Base-by-base conservation (phyloP, 2,329 filamentous ascomycete genomes). In the Xylariaceae sp. region DNA sequence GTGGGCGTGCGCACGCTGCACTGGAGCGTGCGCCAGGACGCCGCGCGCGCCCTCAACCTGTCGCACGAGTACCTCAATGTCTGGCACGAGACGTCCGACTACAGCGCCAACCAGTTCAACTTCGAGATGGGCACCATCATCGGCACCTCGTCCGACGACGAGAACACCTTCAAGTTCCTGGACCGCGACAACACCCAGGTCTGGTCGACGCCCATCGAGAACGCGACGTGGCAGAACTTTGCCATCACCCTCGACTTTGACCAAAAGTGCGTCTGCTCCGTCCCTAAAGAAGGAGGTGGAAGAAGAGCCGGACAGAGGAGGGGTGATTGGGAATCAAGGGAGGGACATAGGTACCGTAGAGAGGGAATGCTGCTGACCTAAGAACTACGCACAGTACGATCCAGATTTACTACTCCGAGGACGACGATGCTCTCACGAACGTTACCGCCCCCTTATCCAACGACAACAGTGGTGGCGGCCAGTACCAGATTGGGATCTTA, bases 181-280 rank as follows among this genome's bases (percentile, higher is more conserved):
- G 53, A 62, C 47, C 55, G 62, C 1, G 41, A 57, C 34, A 60
- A 58, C 49, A 50, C 48, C 29, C 46, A 59, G 47, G 49, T 65
- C 24, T 65, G 59, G 58, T 58, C 55, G 17, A 61, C 58, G 10
- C 51, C 58, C 5, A 53, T 75, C 28, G 62, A 67, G 25, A 45
- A 53, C 18, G 57, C 52, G 21, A 59, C 60, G 13, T 78, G 73
- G 73, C 73, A 79, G 51, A 78, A 78, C 55, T 78, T 77, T 59
- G 75, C 70, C 14, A 46, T 76, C 23, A 70, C 64, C 8, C 53
- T 77, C 13, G 67, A 78, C 48, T 77, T 71, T 43, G 51, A 51
- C 25, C 61, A 67, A 44, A 76, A 76, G 70, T 75, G 53, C 39
- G 65, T 19, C 23, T 23, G 13, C 29, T n/a, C 21, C 21, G 21